Evolutionary conservation across 352 stramenopile species (phyloP).

Genomic region (Pythium chondricola): DNA sequence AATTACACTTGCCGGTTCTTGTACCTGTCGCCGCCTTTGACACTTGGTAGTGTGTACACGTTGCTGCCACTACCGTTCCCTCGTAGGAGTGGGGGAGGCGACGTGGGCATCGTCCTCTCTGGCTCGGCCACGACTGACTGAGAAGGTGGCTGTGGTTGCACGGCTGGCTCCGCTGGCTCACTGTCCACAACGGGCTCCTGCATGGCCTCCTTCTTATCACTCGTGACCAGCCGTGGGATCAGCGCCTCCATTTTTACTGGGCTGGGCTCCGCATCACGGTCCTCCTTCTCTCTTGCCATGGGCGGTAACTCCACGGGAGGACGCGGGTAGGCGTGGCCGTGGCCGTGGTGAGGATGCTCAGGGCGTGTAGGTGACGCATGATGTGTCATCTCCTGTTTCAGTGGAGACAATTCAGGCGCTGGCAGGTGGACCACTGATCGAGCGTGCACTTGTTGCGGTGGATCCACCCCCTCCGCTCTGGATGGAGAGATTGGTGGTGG

Average conservation of each 20-base stretch:
- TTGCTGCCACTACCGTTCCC: conserved; percentile 7
- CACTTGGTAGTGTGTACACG: conserved; percentile 35
- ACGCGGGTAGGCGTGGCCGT: not conserved
- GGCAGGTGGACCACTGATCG: not conserved
- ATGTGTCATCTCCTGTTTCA: conserved; percentile 3
- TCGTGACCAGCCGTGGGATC: not conserved
- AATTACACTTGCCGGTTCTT: conserved; percentile 23
- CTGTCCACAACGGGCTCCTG: not conserved
- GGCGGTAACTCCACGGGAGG: conserved; percentile 7
- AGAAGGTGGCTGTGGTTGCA: not conserved
- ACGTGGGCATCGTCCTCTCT: not conserved
- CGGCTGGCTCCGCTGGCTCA: not conserved
- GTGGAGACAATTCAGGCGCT: not conserved
- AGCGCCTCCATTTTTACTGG: conserved; percentile 9
- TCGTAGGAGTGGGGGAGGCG: not conserved
- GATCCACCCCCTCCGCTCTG: not conserved
- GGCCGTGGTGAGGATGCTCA: not conserved
- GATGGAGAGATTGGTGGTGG: not conserved
- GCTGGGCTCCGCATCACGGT: conserved; percentile 5
- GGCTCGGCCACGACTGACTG: not conserved
- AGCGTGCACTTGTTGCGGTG: not conserved
- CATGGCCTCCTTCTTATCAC: not conserved
- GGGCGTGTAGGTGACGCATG: not conserved
- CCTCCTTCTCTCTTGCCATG: conserved; percentile 10
- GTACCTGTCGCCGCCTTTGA: conserved; percentile 50